phyloP scores from a whole-genome alignment of 2,329 filamentous ascomycete genomes.

The Lojkania enalia region DNA sequence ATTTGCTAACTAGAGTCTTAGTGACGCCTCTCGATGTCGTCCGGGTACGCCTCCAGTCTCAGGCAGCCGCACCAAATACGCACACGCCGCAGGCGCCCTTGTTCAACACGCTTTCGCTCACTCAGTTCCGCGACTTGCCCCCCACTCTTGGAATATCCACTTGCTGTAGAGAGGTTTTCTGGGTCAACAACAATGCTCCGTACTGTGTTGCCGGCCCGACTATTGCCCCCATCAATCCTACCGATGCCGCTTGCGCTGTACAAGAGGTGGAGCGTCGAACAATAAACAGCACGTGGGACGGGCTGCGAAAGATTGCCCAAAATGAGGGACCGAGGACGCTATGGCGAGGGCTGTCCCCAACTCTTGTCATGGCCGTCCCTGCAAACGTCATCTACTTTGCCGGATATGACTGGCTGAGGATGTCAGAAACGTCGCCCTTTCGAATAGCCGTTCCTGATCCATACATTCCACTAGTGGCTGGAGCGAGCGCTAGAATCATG shows the following conservation, averaged over 20 bases:
- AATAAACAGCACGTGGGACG: conserved; percentile 90
- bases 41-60: conserved; percentile 89
- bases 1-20: no score
- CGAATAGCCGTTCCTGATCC: conserved; percentile 59
- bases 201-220: conserved; percentile 74
- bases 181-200: conserved; percentile 82
- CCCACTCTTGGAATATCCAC: conserved; percentile 88
- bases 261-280: conserved; percentile 82
- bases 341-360: conserved; percentile 94
- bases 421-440: conserved; percentile 72
- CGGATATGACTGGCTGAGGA: conserved; percentile 92
- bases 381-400: conserved; percentile 99
- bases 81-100: conserved; percentile 51
- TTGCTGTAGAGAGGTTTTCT: conserved; percentile 97
- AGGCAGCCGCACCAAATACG: conserved; percentile 57
- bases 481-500: conserved; percentile 74
- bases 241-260: conserved; percentile 73
- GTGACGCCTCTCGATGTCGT: conserved; percentile 97
- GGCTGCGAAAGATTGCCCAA: conserved; percentile 88
- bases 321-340: conserved; percentile 86
- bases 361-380: conserved; percentile 88
- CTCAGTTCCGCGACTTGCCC: conserved; percentile 68
- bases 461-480: conserved; percentile 79
- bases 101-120: conserved; percentile 34
- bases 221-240: conserved; percentile 48